Evolutionary conservation across 2,329 filamentous ascomycete genomes (phyloP).

Genomic region (Aspergillus eucalypticola): DNA sequence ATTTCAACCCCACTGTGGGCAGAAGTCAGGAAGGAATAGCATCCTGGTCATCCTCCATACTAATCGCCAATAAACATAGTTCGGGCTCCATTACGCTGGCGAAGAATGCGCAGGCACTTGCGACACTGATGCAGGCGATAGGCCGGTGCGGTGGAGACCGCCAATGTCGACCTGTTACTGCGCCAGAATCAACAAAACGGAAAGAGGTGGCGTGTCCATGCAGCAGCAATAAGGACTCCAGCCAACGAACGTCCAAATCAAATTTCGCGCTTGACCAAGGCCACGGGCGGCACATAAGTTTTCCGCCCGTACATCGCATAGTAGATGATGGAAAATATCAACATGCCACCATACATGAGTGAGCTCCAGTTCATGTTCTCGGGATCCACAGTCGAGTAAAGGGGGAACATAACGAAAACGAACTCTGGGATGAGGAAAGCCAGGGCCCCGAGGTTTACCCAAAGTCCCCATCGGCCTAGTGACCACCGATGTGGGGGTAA

Average conservation of each 20-base stretch:
- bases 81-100: not conserved
- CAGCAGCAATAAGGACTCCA: not conserved
- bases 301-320: slow-evolving; percentile 38
- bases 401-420: slow-evolving; percentile 44
- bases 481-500: slow-evolving; percentile 37
- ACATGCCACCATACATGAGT: slow-evolving; percentile 39
- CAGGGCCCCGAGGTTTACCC: slow-evolving; percentile 39
- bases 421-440: slow-evolving; percentile 35
- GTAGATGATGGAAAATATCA: slow-evolving; percentile 39
- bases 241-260: not conserved
- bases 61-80: not conserved
- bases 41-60: not conserved
- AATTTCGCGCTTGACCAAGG: slow-evolving; percentile 23
- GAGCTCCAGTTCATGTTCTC: slow-evolving; percentile 44
- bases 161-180: not conserved
- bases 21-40: not conserved
- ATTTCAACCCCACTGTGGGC: not conserved
- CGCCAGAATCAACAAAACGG: not conserved
- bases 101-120: not conserved
- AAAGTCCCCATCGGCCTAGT: slow-evolving; percentile 35
- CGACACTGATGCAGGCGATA: not conserved
- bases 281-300: slow-evolving; percentile 34
- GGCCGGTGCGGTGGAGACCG: not conserved
- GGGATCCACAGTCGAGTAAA: slow-evolving; percentile 24
- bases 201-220: not conserved